A percentile compares a stretch with the other conserved stretches of the same genome.
These are phyloP conservation scores for Acacia pycnantha DNA, from an alignment of 331 rosid species.

Conservation along the genomic window DNA sequence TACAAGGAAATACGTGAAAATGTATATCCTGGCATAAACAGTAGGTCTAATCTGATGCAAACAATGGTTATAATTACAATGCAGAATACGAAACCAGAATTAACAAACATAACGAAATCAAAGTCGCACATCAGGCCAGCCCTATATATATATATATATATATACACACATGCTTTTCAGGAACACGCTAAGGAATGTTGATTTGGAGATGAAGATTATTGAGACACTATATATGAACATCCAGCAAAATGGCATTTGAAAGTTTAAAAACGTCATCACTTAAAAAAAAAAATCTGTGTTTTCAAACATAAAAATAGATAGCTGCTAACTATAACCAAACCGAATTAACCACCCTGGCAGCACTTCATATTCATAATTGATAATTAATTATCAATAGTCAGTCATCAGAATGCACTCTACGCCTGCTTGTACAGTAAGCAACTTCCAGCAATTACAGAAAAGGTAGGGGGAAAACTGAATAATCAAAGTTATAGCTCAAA, in stretches of 20 bases:
- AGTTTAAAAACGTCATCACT: conserved; percentile 31
- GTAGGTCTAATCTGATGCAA: background rate
- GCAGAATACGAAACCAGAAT: background rate
- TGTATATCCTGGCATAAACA: too few species aligned
- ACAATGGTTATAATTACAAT: background rate
- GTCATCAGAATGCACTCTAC: conserved; percentile 4
- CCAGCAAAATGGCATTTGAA: conserved; percentile 18
- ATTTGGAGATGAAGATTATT: conserved; percentile 27
- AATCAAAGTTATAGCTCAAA: background rate
- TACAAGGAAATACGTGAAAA: background rate
- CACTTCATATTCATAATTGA: conserved; percentile 5
- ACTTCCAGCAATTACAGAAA: conserved; percentile 13
- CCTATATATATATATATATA: background rate
- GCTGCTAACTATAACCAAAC: conserved; percentile 47
- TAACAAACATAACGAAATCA: conserved; percentile 1
- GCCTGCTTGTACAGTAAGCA: conserved; percentile 23
- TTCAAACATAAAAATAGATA: conserved; percentile 42
- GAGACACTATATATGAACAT: conserved; percentile 26
- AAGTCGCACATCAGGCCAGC: conserved; percentile 5
- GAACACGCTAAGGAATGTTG: conserved; percentile 23
- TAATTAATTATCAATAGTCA: background rate
- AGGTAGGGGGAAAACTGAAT: background rate
- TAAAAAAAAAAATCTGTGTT: conserved; percentile 67
- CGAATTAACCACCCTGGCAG: conserved; percentile 26
- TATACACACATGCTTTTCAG: conserved; percentile 2